Evolutionary conservation across 768 basidiomycete genomes (phyloP), one percentile per base, ranked within the genome.

Genomic region (Kondoa subrosea): DNA sequence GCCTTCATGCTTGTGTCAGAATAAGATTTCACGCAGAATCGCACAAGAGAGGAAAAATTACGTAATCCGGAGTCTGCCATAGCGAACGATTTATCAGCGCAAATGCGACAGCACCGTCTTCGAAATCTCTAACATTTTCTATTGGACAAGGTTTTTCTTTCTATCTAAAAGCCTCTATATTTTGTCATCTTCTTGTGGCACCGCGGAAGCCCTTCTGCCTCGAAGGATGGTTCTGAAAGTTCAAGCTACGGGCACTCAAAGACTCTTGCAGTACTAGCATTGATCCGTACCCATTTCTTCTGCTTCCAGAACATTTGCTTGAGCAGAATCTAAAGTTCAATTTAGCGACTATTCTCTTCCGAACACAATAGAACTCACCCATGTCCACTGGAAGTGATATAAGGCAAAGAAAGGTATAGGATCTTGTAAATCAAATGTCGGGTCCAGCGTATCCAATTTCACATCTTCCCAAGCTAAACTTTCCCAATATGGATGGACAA

Each of bases 391-490:
- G 0, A 76, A 64, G 67, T 77, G 76, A 73, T 76, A 76, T 4
- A 76, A 69, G 0, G 74, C 73, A 56, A 77, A 40, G 72, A 76
- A 78, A 17, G 77, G 77, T 32, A 75, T 25, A 65, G 75, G 76
- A 67, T 78, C 77, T 61, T 76, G 76, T 3, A 70, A 69, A 26
- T 76, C 67, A 16, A 77, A 67, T 12, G 74, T 76, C n/a, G 77
- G 75, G 67, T 78, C 77, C 30, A 72, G 70, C 57, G 74, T 70
- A 29, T 67, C 31, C n/a, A 60, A 40, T 50, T 69, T 62, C 0
- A 69, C 69, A 26, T 66, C 70, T 50, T 77, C 73, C 56, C 58
- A 67, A 1, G 74, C 72, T 61, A 68, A 56, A 2, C 73, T 3
- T 4, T 31, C 57, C 0, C 57, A 61, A 25, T 67, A 32, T n/a